phyloP scores from a whole-genome alignment of 148 eudicot genomes.

The Euryodendron excelsum region DNA sequence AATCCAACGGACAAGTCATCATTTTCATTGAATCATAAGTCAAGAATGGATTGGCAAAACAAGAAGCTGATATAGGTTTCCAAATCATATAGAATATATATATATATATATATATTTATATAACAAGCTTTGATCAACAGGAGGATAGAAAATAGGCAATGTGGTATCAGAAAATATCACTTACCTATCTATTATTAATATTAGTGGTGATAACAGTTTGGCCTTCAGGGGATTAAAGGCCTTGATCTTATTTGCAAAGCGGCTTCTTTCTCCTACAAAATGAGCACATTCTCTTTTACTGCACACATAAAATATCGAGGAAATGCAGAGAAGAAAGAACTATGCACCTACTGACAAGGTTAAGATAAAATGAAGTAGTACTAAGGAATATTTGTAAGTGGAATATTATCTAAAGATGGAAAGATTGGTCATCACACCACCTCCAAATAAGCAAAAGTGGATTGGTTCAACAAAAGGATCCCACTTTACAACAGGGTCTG shows the following conservation, averaged over 20 bases:
- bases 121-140: not conserved
- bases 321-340: too few species aligned
- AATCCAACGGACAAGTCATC: too few species aligned
- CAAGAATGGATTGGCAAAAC: not conserved
- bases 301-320: not conserved
- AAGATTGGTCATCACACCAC: too few species aligned
- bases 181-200: slow-evolving; percentile 46
- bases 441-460: too few species aligned
- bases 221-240: slow-evolving; percentile 83
- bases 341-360: too few species aligned
- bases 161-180: slow-evolving; percentile 25
- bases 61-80: not conserved
- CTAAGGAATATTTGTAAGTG: too few species aligned
- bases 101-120: too few species aligned
- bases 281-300: not conserved
- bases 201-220: slow-evolving; percentile 70
- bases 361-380: too few species aligned
- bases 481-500: too few species aligned
- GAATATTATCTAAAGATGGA: too few species aligned
- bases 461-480: too few species aligned
- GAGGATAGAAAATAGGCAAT: not conserved
- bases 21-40: not conserved
- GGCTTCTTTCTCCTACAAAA: slow-evolving; percentile 76
- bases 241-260: slow-evolving; percentile 75
- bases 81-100: not conserved